A percentile compares a stretch with the other conserved stretches of the same genome.
phyloP scores from a whole-genome alignment of 345 rosid species.

The Limnanthes douglasii region DNA sequence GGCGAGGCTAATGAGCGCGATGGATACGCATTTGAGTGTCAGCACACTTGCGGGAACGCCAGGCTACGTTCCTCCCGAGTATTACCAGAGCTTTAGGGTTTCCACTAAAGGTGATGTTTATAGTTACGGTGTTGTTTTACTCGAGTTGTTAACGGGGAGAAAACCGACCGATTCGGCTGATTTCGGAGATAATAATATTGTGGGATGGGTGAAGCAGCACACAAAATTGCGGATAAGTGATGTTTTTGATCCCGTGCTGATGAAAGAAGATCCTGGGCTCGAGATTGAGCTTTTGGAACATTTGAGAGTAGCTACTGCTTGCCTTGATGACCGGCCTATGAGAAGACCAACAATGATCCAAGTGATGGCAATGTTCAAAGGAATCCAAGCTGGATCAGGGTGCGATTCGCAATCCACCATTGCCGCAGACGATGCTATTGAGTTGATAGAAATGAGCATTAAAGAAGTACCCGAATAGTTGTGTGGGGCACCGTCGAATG shows the following conservation, averaged over 20 bases:
- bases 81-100: conserved; percentile 85
- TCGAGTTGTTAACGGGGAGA: conserved; percentile 77
- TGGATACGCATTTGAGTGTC: conserved; percentile 90
- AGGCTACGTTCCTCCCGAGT: conserved; percentile 94
- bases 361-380: conserved; percentile 65
- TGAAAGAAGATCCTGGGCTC: conserved; percentile 41
- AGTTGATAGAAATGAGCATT: too few species aligned
- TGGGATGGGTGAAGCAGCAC: conserved; percentile 95
- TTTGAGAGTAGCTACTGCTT: conserved; percentile 50
- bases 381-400: conserved; percentile 60
- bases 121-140: conserved; percentile 82
- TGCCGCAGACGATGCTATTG: too few species aligned
- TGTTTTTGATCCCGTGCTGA: conserved; percentile 57
- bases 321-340: conserved; percentile 60
- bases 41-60: conserved; percentile 95
- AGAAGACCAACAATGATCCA: conserved; percentile 78
- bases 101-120: conserved; percentile 84
- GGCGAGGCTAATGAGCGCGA: conserved; percentile 80
- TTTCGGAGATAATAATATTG: conserved; percentile 93
- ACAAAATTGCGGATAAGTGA: conserved; percentile 43
- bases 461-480: too few species aligned
- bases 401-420: too few species aligned
- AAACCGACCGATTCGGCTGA: conserved; percentile 79
- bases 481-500: too few species aligned
- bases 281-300: conserved; percentile 66